phyloP scores from a whole-genome alignment of 2,329 filamentous ascomycete genomes.

The Sarocladium kiliense region DNA sequence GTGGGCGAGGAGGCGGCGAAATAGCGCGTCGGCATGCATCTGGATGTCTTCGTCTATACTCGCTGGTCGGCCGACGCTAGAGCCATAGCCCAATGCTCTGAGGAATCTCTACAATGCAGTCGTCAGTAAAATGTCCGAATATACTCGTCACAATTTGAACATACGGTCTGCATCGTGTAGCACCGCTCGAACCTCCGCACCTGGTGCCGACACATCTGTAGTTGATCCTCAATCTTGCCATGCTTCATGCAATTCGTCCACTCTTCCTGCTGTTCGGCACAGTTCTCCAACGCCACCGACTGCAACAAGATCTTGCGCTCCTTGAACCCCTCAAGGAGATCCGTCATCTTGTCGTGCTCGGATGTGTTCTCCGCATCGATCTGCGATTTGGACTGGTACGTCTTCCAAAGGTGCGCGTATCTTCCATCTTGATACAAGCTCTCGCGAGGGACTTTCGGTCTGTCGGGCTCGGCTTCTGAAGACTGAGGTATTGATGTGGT shows the following conservation, averaged over 20 bases:
- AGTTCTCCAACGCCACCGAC: slow-evolving; percentile 85
- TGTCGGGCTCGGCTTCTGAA: slow-evolving; percentile 11
- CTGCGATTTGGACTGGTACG: slow-evolving; percentile 68
- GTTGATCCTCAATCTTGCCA: slow-evolving; percentile 60
- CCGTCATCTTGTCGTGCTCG: slow-evolving; percentile 74
- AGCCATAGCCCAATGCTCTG: slow-evolving; percentile 83
- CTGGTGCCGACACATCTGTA: slow-evolving; percentile 78
- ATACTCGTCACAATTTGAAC: neutral
- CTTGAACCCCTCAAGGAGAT: slow-evolving; percentile 80
- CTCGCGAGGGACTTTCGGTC: slow-evolving; percentile 36
- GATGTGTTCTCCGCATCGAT: slow-evolving; percentile 65
- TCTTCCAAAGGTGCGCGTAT: slow-evolving; percentile 86
- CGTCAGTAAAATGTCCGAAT: neutral
- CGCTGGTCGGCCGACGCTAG: slow-evolving; percentile 56
- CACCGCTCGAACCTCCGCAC: slow-evolving; percentile 77
- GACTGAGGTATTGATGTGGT: neutral
- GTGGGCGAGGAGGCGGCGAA: slow-evolving; percentile 79
- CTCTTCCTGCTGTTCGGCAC: slow-evolving; percentile 77
- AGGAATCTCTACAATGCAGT: slow-evolving; percentile 63
- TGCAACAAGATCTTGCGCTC: slow-evolving; percentile 74
- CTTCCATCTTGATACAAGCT: slow-evolving; percentile 56
- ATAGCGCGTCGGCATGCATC: slow-evolving; percentile 90
- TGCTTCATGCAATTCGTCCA: slow-evolving; percentile 77
- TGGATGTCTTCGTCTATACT: slow-evolving; percentile 83
- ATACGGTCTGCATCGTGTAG: slow-evolving; percentile 79